Percentiles rank a stretch among this genome's conserved stretches.
Conservation (phyloP, 345 rosid species). For the Alliaria petiolata region DNA sequence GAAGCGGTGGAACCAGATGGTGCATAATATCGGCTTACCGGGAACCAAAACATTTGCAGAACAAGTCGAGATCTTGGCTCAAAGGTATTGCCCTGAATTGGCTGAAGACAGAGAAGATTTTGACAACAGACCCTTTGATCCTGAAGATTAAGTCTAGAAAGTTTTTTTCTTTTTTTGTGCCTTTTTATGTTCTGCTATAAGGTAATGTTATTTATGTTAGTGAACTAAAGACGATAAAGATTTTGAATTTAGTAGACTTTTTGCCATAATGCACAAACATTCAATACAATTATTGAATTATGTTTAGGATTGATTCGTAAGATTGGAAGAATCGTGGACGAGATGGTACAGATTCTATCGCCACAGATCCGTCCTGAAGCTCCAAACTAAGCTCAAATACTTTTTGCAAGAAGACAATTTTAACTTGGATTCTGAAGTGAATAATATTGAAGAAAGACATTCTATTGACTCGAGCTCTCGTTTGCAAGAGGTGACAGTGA, state of each 20-base stretch:
- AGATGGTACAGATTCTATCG: no score
- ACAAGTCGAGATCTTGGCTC: conserved; percentile 57
- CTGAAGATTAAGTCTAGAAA: conserved; percentile 14
- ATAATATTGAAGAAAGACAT: not conserved
- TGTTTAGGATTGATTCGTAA: no score
- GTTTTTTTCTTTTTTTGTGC: not conserved
- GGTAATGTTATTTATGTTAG: not conserved
- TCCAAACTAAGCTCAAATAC: conserved; percentile 64
- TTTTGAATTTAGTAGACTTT: not conserved
- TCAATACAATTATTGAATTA: no score
- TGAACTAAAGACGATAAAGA: not conserved
- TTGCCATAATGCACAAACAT: no score
- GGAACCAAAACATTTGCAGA: conserved; percentile 50
- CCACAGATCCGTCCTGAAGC: no score
- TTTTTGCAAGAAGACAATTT: conserved; percentile 51
- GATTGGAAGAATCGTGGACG: no score
- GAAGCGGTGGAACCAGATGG: conserved; percentile 72
- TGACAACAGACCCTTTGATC: conserved; percentile 41
- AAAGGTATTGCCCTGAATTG: conserved; percentile 53
- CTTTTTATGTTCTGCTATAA: not conserved
- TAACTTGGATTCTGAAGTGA: conserved; percentile 56
- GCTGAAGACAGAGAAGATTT: conserved; percentile 60
- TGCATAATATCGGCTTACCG: conserved; percentile 43
- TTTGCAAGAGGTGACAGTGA: not conserved
- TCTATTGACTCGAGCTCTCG: not conserved